Base-by-base conservation (phyloP, 1,139 yeast genomes). In the Saccharomyces uvarum region DNA sequence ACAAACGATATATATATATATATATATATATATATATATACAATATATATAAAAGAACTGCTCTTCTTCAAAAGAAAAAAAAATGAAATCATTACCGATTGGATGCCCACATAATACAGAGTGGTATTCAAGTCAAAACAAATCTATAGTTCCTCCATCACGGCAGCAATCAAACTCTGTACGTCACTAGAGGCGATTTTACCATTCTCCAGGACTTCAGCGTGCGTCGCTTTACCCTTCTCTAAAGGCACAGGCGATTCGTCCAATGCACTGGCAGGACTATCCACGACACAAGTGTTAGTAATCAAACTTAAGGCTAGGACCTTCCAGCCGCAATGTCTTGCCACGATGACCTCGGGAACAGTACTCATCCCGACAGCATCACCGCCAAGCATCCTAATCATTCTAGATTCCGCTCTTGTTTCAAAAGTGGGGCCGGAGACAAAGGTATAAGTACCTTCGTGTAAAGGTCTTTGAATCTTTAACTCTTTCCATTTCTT, bases 341-440 rank as follows among this genome's bases (percentile, higher is more conserved):
- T 84, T 2, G 97, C 98, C 13, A 88, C 86, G 60, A 90, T 82
- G 2, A 89, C 96, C 70, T 93, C 99, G 0, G 99, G 97, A 38
- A 91, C 97, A 0, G 98, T 93, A 56, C 96, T 87, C 99, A 93
- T 93, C 2, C 99, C 99, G 4, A 91, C 98, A 0, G 95, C 88
- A 71, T 93, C 97, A 50, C 90, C 97, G 6, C 98, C 98, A 49
- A 87, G 63, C 9, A 75, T 63, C 58, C 82, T 73, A 50, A 91
- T 75, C 77, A 84, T 78, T 57, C 96, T 77, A n/a, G 86, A 86
- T 71, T 93, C 98, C 0, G 98, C 97, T 63, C 97, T 77, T 6
- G 91, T 81, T 73, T 93, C 99, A 69, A 86, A 93, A 0, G 97
- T 88, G 2, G 99, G 98, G 0, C 99, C 99, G 2, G 95, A 82